A percentile compares a stretch with the other conserved stretches of the same genome.
phyloP scores from a whole-genome alignment of 176 grass and related monocot species.

The Carex cristatella region DNA sequence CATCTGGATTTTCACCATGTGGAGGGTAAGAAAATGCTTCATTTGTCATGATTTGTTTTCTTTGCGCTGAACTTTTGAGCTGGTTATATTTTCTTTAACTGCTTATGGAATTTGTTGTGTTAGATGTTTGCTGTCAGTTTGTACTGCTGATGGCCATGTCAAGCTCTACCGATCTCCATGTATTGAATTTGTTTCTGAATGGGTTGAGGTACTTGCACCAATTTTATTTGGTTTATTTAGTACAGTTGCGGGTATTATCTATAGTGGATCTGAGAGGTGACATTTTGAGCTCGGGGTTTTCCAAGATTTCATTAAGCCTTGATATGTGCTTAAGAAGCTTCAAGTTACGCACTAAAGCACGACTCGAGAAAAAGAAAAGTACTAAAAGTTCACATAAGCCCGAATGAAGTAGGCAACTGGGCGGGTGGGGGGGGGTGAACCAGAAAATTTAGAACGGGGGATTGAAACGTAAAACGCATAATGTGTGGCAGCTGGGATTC shows the following conservation, averaged over 20 bases:
- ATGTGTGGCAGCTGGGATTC: too few relatives aligned
- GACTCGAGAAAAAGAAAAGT: neutral
- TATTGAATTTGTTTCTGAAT: slow-evolving; percentile 68
- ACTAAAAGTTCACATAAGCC: neutral
- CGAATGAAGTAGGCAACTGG: neutral
- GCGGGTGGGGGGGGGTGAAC: too few relatives aligned
- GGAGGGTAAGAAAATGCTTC: slow-evolving; percentile 38
- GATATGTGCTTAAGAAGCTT: slow-evolving; percentile 9
- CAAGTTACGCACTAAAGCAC: neutral
- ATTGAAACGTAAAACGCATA: too few relatives aligned
- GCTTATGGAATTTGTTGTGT: slow-evolving; percentile 13
- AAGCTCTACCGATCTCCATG: slow-evolving; percentile 65
- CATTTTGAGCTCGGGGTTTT: neutral
- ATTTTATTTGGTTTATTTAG: slow-evolving; percentile 13
- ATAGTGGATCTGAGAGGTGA: slow-evolving; percentile 1
- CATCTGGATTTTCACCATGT: slow-evolving; percentile 70
- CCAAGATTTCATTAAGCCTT: slow-evolving; percentile 1
- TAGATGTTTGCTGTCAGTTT: slow-evolving; percentile 81
- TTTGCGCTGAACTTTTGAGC: neutral
- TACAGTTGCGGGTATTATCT: neutral
- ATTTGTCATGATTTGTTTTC: neutral
- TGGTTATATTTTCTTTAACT: neutral
- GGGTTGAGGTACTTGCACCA: slow-evolving; percentile 53
- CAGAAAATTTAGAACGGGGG: too few relatives aligned
- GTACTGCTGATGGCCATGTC: slow-evolving; percentile 59